Base-by-base conservation (phyloP, 495 filamentous ascomycete genomes). In the Penicillium soppii region DNA sequence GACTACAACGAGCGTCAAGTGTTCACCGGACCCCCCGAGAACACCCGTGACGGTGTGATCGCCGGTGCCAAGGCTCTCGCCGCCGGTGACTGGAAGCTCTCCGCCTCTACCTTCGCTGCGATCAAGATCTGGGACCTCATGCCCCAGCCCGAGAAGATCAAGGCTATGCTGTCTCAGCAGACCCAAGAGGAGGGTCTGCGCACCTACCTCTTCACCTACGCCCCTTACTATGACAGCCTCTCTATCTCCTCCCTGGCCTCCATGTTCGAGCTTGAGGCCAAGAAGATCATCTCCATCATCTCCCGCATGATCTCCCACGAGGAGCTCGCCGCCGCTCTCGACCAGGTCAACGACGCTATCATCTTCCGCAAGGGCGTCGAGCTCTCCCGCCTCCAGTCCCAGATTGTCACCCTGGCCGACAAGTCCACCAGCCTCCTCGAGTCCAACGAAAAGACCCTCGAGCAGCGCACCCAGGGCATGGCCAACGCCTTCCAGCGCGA, bases 61-160 rank as follows among this genome's bases (percentile, higher is more conserved):
- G 94, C 97, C 75, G 91, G 90, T 29, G 95, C 94, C 50, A 95
- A 96, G 76, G 92, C 92, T 37, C 82, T 98, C 27, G 92, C 94
- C 39, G 91, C 90, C 10, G 94, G 94, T 29, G 94, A 98, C 66
- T 98, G 95, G 95, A 95, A 97, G 82, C 95, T 92, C 76, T 85
- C 91, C 19, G 90, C 86, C 13, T 80, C 88, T 44, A 91, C 96
- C 74, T 88, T 97, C 64, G 89, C 92, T 73, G 86, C 85, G 46
- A 98, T 98, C 78, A 97, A 97, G 83, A 97, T 97, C 68, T 98
- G 94, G 94, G 94, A 98, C 25, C 78, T 99, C 53, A 94, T 99
- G 83, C 74, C 76, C 23, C 83, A 91, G 50, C 84, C 90, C 25
- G 86, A 89, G 21, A 87, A 89, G 69, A 91, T 97, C 76, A 97